These are phyloP conservation scores for Globisporangium uncinulatum DNA, from an alignment of 352 stramenopile species.

Conservation along the genomic window DNA sequence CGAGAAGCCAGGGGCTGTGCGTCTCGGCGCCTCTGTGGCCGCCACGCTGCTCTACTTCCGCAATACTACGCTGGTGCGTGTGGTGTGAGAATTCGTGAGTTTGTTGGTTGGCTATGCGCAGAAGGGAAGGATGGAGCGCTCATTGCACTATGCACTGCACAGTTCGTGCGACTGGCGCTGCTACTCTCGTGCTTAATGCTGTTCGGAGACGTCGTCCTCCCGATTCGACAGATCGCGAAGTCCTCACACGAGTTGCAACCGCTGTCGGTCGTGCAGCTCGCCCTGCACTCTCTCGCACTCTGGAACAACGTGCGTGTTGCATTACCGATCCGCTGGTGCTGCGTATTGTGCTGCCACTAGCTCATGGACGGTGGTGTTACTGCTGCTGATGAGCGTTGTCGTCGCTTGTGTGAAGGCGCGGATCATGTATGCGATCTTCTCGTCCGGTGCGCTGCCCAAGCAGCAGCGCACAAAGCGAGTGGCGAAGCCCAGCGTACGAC, in stretches of 20 bases:
- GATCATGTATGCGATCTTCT: constrained; percentile 29
- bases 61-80: constrained; percentile 42
- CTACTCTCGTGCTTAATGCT: constrained; percentile 45
- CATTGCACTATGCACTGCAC: neutral
- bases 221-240: constrained; percentile 20
- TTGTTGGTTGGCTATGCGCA: too few relatives aligned
- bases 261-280: constrained; percentile 18
- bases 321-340: neutral
- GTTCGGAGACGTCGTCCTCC: constrained; percentile 53
- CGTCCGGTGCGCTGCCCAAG: constrained; percentile 19
- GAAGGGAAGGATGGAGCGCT: neutral
- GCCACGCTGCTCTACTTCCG: constrained; percentile 57
- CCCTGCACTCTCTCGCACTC: constrained; percentile 32
- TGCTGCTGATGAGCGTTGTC: neutral
- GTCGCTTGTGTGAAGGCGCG: constrained; percentile 16
- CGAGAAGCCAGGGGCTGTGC: constrained; percentile 45
- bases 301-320: constrained; percentile 26
- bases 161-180: constrained; percentile 59
- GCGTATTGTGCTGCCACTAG: neutral
- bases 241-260: constrained; percentile 4
- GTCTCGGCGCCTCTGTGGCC: constrained; percentile 23
- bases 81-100: neutral
- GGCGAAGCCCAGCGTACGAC: constrained; percentile 4
- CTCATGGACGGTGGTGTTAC: neutral
- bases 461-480: neutral